Percentiles rank a stretch among this genome's conserved stretches.
phyloP scores from a whole-genome alignment of 768 basidiomycete species.

The Fibroporia radiculosa region DNA sequence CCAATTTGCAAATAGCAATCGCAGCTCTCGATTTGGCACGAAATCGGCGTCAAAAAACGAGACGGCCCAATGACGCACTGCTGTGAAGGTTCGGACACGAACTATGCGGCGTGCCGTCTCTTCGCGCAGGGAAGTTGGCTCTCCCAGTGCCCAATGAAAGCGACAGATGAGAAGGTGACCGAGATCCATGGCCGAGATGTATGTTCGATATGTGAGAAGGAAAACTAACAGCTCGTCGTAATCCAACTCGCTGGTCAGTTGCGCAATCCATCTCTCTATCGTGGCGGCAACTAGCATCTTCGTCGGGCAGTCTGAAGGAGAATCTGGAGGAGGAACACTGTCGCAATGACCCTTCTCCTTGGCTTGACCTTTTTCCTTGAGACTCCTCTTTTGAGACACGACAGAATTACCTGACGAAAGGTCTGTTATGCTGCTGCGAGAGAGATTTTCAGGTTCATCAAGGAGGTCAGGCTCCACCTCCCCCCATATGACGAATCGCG shows the following conservation, averaged over 20 bases:
- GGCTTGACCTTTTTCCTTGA: conserved; percentile 15
- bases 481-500: conserved; percentile 90
- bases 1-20: conserved; percentile 69
- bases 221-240: conserved; percentile 86
- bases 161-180: conserved; percentile 77
- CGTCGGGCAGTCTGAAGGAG: conserved; percentile 24
- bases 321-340: background rate
- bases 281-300: conserved; percentile 78
- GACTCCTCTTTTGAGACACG: conserved; percentile 30
- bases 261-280: conserved; percentile 90
- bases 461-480: conserved; percentile 31
- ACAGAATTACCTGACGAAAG: conserved; percentile 30
- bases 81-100: conserved; percentile 83
- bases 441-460: conserved; percentile 27
- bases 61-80: conserved; percentile 83
- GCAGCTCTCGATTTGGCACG: conserved; percentile 68
- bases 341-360: background rate
- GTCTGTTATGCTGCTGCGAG: conserved; percentile 29
- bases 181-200: conserved; percentile 71
- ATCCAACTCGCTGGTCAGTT: conserved; percentile 79
- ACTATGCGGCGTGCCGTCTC: conserved; percentile 71
- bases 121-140: conserved; percentile 44
- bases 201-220: conserved; percentile 88
- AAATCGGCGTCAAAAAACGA: conserved; percentile 91
- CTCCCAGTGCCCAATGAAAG: conserved; percentile 81